Evolutionary conservation across 1,139 yeast genomes (phyloP), one percentile per base, ranked within the genome.

Genomic region (Pichia sp.): DNA sequence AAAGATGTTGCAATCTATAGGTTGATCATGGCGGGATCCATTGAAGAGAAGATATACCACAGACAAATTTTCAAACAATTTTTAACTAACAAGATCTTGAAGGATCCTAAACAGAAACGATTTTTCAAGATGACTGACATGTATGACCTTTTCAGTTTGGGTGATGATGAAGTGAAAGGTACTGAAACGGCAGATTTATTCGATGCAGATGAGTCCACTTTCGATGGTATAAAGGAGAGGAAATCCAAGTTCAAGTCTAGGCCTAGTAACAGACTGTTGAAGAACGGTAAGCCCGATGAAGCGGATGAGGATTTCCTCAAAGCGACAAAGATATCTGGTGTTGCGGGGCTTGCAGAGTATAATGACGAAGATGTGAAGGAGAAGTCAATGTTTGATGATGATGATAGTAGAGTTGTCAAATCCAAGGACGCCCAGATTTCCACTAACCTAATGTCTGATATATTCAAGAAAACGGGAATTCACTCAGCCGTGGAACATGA

Each of bases 61-160:
- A 72, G 98, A 22, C 98, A 91, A 59, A 91, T 91, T 28, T 93
- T 91, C 70, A 91, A 91, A 57, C 96, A 94, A 41, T 83, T 91
- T 50, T 62, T 91, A 45, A 85, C 96, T 1, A 93, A 93, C 60
- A 93, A 91, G 60, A 88, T 91, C 46, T 65, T 93, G 52, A 88
- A 87, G 48, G 98, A 91, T 53, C 98, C 98, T 1, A 88, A 88
- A 47, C 98, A 93, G 53, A 71, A 91, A 42, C 64, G 97, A 41
- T 88, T 91, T 50, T 91, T 91, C 64, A 91, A 91, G 53, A 80
- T 79, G 70, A 86, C 83, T 50, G 98, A 93, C 51, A 62, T 91
- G 34, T 94, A 88, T 50, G 97, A 91, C 58, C 63, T 91, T 39
- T 91, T 93, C 55, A 72, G 93, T 0, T 61, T 91, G 21, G 95